A percentile compares a stretch with the other conserved stretches of the same genome.
These are phyloP conservation scores for Cyanodermella asteris DNA, from an alignment of 2,329 filamentous ascomycete species.

Conservation along the genomic window DNA sequence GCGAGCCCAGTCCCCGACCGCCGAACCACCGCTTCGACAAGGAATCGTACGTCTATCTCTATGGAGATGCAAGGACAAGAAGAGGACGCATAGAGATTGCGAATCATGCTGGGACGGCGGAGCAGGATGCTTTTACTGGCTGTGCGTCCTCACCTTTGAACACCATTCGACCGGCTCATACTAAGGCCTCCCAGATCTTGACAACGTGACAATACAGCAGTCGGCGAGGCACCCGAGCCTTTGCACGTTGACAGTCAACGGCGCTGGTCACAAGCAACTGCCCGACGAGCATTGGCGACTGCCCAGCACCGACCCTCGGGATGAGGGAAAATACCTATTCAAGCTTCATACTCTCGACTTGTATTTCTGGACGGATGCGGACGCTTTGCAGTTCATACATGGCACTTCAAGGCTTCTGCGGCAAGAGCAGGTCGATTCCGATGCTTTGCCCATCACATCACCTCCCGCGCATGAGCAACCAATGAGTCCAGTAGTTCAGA, in stretches of 20 bases:
- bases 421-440: conserved; percentile 23
- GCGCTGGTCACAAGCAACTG: conserved; percentile 10
- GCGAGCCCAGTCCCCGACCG: conserved; percentile 30
- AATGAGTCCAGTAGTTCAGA: conserved; percentile 39
- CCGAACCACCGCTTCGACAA: conserved; percentile 42
- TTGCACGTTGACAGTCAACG: conserved; percentile 34
- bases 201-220: conserved; percentile 30
- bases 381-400: conserved; percentile 32
- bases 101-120: conserved; percentile 38
- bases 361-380: conserved; percentile 41
- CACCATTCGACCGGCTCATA: conserved; percentile 1
- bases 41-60: conserved; percentile 42
- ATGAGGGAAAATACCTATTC: conserved; percentile 31
- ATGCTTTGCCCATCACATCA: conserved; percentile 22
- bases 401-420: conserved; percentile 17
- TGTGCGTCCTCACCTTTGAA: conserved; percentile 18
- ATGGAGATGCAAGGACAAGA: conserved; percentile 31
- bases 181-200: conserved; percentile 20
- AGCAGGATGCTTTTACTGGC: conserved; percentile 44
- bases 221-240: conserved; percentile 37
- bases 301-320: conserved; percentile 27
- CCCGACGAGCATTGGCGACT: conserved; percentile 32
- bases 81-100: conserved; percentile 38
- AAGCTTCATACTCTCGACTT: conserved; percentile 38
- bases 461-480: conserved; percentile 15